These are phyloP conservation scores for Metarhizium humberi DNA, from an alignment of 2,329 filamentous ascomycete species.

Conservation along the genomic window DNA sequence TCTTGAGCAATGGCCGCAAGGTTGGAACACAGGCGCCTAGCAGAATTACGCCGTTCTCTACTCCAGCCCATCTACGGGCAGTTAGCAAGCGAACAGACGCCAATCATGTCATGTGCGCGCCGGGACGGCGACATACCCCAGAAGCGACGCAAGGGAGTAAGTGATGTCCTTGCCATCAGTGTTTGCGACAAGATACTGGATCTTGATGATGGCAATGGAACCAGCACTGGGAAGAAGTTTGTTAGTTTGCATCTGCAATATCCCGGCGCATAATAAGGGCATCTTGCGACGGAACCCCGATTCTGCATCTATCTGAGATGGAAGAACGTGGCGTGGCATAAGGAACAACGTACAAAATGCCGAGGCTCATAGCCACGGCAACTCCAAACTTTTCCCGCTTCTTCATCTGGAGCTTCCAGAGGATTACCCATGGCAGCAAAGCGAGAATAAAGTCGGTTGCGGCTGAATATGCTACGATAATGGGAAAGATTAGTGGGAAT, in stretches of 20 bases:
- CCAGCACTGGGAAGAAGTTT: constrained; percentile 1
- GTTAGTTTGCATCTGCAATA: neutral
- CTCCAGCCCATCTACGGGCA: constrained; percentile 5
- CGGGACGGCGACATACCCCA: neutral
- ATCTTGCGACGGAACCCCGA: no score
- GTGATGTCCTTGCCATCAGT: constrained; percentile 4
- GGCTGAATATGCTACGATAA: constrained; percentile 3
- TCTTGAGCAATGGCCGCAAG: constrained; percentile 5
- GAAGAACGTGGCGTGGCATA: no score
- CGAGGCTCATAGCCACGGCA: constrained; percentile 6
- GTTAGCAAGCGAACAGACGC: neutral
- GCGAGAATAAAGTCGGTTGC: constrained; percentile 6
- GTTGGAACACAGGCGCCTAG: constrained; percentile 5
- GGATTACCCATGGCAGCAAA: constrained; percentile 5
- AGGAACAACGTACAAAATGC: constrained; percentile 4
- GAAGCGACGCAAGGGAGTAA: constrained; percentile 5
- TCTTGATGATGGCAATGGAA: constrained; percentile 6
- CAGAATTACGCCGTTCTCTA: constrained; percentile 6
- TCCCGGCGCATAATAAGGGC: neutral
- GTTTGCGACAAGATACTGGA: constrained; percentile 4
- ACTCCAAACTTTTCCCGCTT: constrained; percentile 6
- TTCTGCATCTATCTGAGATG: no score
- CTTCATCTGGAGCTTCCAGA: constrained; percentile 7
- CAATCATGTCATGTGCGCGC: neutral
- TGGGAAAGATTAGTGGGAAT: neutral